Conservation (phyloP, 768 basidiomycete genomes). For the Suillus occidentalis region DNA sequence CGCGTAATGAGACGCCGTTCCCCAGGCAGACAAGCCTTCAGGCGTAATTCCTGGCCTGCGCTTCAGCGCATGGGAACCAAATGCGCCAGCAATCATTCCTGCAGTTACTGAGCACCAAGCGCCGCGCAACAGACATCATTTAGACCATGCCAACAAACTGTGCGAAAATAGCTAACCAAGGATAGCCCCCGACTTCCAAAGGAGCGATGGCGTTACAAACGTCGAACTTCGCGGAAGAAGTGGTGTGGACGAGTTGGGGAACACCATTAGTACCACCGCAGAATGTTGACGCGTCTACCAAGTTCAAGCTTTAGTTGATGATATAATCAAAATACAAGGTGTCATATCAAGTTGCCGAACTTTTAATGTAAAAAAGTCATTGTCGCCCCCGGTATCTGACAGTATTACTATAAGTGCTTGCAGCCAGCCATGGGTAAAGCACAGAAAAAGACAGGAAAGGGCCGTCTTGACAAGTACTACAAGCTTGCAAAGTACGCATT, state of each 20-base stretch:
- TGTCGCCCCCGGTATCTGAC: neutral
- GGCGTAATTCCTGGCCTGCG: constrained; percentile 45
- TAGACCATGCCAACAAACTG: neutral
- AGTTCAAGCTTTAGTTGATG: neutral
- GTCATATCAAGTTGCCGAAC: neutral
- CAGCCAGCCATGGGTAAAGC: constrained; percentile 58
- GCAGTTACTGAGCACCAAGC: constrained; percentile 32
- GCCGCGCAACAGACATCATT: neutral
- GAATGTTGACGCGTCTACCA: neutral
- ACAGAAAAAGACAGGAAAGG: constrained; percentile 97
- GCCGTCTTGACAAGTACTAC: constrained; percentile 96
- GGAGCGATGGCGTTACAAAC: constrained; percentile 21
- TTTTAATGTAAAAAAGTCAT: neutral
- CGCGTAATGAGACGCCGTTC: constrained; percentile 61
- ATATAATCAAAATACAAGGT: neutral
- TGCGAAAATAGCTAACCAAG: constrained; percentile 33
- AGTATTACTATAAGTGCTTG: neutral
- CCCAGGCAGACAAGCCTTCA: constrained; percentile 59
- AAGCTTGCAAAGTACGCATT: constrained; percentile 79
- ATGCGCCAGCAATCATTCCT: constrained; percentile 64
- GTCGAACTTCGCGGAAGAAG: constrained; percentile 21
- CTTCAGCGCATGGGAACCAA: constrained; percentile 66
- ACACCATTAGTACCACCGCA: constrained; percentile 9
- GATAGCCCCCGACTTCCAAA: constrained; percentile 46
- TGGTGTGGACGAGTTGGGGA: constrained; percentile 30